Evolutionary conservation across 805 yeast genomes (phyloP).

Genomic region (Saturnispora diversa): DNA sequence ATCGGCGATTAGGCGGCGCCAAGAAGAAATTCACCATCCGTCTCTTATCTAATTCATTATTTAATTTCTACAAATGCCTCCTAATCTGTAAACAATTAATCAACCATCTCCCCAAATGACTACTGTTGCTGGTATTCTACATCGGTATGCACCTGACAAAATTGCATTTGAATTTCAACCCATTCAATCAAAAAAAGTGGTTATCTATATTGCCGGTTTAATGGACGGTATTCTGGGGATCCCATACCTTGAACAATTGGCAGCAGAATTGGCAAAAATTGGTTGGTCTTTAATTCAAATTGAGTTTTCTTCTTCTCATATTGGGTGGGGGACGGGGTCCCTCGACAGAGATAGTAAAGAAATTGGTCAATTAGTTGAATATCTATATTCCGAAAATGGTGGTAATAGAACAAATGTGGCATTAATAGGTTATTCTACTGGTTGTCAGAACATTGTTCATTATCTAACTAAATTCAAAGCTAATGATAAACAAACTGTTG

Average conservation of each 20-base stretch:
- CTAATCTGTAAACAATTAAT: too few species aligned
- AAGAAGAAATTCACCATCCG: too few species aligned
- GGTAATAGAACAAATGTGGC: constrained; percentile 43
- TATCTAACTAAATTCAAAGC: constrained; percentile 38
- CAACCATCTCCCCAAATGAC: too few species aligned
- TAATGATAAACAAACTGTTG: constrained; percentile 24
- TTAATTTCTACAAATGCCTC: too few species aligned
- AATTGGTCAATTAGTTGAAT: constrained; percentile 45
- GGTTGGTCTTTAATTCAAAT: constrained; percentile 58
- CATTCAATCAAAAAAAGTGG: constrained; percentile 35
- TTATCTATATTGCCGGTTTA: constrained; percentile 68
- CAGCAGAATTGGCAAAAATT: constrained; percentile 32
- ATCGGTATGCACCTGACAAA: too few species aligned
- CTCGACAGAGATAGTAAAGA: constrained; percentile 53
- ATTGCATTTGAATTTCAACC: constrained; percentile 49
- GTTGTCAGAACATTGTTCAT: constrained; percentile 69
- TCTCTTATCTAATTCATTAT: too few species aligned
- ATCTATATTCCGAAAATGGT: constrained; percentile 41
- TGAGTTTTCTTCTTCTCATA: constrained; percentile 45
- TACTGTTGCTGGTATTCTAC: too few species aligned
- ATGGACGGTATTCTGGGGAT: constrained; percentile 65
- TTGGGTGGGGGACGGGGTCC: constrained; percentile 70
- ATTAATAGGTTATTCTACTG: constrained; percentile 79
- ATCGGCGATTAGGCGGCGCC: too few species aligned
- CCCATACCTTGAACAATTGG: constrained; percentile 49